phyloP scores from a whole-genome alignment of 805 yeast genomes.

The Cyberlindnera saturnus region DNA sequence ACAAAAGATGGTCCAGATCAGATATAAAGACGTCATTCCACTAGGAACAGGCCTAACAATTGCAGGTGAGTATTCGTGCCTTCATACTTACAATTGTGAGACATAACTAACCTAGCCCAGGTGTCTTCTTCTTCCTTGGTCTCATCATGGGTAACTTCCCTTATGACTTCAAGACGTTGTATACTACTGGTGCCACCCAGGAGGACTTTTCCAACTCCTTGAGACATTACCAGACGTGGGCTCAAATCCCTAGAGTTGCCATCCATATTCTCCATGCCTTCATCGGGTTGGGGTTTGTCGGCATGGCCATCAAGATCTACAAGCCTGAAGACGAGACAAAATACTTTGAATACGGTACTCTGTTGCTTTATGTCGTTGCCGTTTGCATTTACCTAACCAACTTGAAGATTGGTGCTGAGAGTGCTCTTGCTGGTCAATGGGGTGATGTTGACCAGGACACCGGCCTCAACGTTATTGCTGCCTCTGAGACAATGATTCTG shows the following conservation, averaged over 20 bases:
- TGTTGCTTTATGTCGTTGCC: slow-evolving; percentile 66
- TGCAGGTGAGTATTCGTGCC: slow-evolving; percentile 22
- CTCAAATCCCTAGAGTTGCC: slow-evolving; percentile 51
- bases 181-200: slow-evolving; percentile 46
- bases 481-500: slow-evolving; percentile 73
- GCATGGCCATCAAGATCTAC: slow-evolving; percentile 71
- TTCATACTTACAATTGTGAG: not conserved
- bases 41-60: slow-evolving; percentile 40
- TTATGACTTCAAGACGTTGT: slow-evolving; percentile 72
- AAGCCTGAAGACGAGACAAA: slow-evolving; percentile 83
- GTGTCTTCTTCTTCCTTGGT: slow-evolving; percentile 78
- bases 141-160: slow-evolving; percentile 72
- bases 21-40: slow-evolving; percentile 40
- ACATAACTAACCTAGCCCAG: slow-evolving; percentile 5
- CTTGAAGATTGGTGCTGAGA: slow-evolving; percentile 69
- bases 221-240: slow-evolving; percentile 71
- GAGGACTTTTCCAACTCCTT: slow-evolving; percentile 56
- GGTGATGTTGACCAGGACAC: slow-evolving; percentile 86
- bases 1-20: slow-evolving; percentile 17
- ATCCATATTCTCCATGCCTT: slow-evolving; percentile 60
- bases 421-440: slow-evolving; percentile 73
- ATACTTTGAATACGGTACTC: slow-evolving; percentile 84
- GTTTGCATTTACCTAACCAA: slow-evolving; percentile 81
- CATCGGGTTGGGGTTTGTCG: slow-evolving; percentile 59
- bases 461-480: slow-evolving; percentile 89